These are phyloP conservation scores for Neoascochyta sp. DNA, from an alignment of 2,329 filamentous ascomycete species.

Conservation along the genomic window DNA sequence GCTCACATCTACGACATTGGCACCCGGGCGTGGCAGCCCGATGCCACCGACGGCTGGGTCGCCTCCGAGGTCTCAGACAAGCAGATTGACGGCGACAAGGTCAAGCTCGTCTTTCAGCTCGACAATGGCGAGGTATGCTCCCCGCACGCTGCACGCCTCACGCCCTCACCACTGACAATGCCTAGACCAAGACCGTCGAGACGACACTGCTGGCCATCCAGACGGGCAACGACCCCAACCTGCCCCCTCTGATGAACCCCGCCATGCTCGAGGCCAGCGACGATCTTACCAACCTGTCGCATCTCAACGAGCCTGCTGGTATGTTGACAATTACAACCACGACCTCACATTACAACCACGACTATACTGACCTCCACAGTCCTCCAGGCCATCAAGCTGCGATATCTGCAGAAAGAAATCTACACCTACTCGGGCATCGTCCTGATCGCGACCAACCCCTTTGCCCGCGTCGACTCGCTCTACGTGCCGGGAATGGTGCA, in stretches of 20 bases:
- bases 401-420: conserved; percentile 97
- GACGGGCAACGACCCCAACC: conserved; percentile 68
- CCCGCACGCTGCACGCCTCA: not conserved
- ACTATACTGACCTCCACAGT: too few species aligned
- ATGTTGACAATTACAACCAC: conserved; percentile 34
- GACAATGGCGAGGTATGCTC: conserved; percentile 81
- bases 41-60: conserved; percentile 93
- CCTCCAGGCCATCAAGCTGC: conserved; percentile 92
- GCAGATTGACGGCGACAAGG: conserved; percentile 77
- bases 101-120: conserved; percentile 80
- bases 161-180: conserved; percentile 14
- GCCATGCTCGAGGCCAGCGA: conserved; percentile 98
- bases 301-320: conserved; percentile 98
- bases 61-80: conserved; percentile 91
- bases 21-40: conserved; percentile 97
- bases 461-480: conserved; percentile 93
- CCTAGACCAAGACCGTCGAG: conserved; percentile 72
- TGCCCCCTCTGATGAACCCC: conserved; percentile 96
- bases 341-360: too few species aligned
- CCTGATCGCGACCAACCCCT: conserved; percentile 96
- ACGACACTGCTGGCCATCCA: conserved; percentile 73
- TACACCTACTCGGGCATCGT: conserved; percentile 99
- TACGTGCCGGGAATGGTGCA: conserved; percentile 99
- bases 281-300: conserved; percentile 93
- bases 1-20: conserved; percentile 94